Evolutionary conservation across 768 basidiomycete genomes (phyloP).

Genomic region (Psilocybe cyanescens): DNA sequence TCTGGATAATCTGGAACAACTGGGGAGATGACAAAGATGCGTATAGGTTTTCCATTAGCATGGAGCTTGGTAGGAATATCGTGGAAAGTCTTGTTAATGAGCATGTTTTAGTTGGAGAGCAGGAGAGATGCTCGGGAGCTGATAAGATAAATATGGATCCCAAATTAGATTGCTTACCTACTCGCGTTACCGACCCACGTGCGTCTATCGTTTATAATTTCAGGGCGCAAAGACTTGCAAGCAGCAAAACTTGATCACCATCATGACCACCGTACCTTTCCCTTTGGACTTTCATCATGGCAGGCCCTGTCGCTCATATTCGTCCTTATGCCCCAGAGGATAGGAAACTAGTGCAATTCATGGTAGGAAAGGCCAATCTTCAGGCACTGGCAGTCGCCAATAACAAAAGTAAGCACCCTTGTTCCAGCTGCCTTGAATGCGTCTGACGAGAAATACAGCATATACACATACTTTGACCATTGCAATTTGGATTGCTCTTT

Average conservation of each 20-base stretch:
- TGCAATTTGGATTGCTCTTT: constrained; percentile 62
- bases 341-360: constrained; percentile 63
- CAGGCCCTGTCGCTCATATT: constrained; percentile 48
- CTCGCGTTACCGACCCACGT: constrained; percentile 17
- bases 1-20: constrained; percentile 81
- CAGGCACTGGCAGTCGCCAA: constrained; percentile 74
- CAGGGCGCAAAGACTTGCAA: neutral
- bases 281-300: constrained; percentile 31
- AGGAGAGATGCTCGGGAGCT: constrained; percentile 2
- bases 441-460: constrained; percentile 34
- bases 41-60: constrained; percentile 61
- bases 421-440: neutral
- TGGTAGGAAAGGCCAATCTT: constrained; percentile 67
- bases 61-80: constrained; percentile 78
- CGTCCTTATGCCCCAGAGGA: constrained; percentile 56
- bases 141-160: constrained; percentile 10
- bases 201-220: neutral
- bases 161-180: constrained; percentile 14
- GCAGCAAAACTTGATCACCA: neutral
- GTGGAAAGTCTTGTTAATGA: constrained; percentile 78
- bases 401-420: constrained; percentile 45
- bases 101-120: constrained; percentile 52
- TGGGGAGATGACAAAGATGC: constrained; percentile 85
- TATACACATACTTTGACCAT: constrained; percentile 64
- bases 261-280: constrained; percentile 7